phyloP scores from a whole-genome alignment of 352 stramenopile genomes.

The Phytopythium mirpurense region DNA sequence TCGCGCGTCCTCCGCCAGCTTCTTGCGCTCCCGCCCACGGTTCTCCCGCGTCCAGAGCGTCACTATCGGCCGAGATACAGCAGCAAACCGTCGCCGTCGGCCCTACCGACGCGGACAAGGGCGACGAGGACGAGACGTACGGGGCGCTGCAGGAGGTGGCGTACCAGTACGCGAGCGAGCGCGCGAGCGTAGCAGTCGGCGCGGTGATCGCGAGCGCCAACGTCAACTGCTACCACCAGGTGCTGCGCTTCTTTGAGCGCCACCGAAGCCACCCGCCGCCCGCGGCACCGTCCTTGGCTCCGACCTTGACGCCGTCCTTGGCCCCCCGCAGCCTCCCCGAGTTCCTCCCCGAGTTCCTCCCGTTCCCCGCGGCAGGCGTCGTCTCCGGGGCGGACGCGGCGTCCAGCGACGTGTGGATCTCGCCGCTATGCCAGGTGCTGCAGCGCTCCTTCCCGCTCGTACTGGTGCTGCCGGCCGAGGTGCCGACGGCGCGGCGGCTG shows the following conservation, averaged over 20 bases:
- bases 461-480: slow-evolving; percentile 47
- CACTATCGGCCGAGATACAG: slow-evolving; percentile 1
- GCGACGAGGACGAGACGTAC: slow-evolving; percentile 40
- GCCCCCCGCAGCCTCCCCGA: too few species aligned
- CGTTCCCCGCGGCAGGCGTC: slow-evolving; percentile 53
- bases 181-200: slow-evolving; percentile 42
- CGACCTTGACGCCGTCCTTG: too few species aligned
- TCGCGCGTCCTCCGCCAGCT: slow-evolving; percentile 9
- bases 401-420: slow-evolving; percentile 72
- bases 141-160: slow-evolving; percentile 52
- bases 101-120: neutral
- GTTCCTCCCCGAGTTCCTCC: slow-evolving; percentile 41
- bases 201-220: slow-evolving; percentile 63
- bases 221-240: slow-evolving; percentile 57
- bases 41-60: neutral
- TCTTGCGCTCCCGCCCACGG: neutral
- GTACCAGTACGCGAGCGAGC: slow-evolving; percentile 59
- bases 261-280: slow-evolving; percentile 23
- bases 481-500: slow-evolving; percentile 43
- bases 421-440: slow-evolving; percentile 58
- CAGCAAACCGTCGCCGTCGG: neutral
- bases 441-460: slow-evolving; percentile 67
- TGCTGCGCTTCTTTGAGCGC: slow-evolving; percentile 54
- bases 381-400: slow-evolving; percentile 67
- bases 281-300: neutral